Evolutionary conservation across 345 rosid genomes (phyloP).

Genomic region (Acer negundo): DNA sequence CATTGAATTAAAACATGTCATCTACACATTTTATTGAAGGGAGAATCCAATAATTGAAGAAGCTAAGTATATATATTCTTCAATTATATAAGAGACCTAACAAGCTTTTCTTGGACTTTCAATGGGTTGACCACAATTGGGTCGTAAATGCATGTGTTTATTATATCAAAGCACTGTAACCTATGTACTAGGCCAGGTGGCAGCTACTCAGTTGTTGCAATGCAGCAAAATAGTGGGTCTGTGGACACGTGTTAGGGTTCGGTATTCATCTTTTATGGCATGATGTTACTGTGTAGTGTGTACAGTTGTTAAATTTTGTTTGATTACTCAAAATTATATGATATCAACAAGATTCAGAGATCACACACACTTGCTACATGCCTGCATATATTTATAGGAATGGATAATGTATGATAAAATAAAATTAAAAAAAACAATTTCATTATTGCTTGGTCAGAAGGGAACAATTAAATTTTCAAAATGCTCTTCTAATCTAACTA

Average conservation of each 20-base stretch:
- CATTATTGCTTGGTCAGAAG: no score
- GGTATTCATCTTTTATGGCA: not conserved
- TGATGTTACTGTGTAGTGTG: not conserved
- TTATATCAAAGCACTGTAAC: not conserved
- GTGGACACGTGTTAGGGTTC: slow-evolving; percentile 20
- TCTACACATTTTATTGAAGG: no score
- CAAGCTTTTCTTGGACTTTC: slow-evolving; percentile 6
- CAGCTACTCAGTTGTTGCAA: not conserved
- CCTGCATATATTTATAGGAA: no score
- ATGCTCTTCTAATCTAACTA: no score
- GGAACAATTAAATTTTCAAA: no score
- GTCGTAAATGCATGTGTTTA: not conserved
- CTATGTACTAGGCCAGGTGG: slow-evolving; percentile 18
- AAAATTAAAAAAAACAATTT: no score
- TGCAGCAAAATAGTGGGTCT: slow-evolving; percentile 2
- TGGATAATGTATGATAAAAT: no score
- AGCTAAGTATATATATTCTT: not conserved
- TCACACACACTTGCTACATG: no score
- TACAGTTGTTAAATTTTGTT: slow-evolving; percentile 24
- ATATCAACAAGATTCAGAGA: no score
- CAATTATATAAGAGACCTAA: not conserved
- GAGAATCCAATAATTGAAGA: no score
- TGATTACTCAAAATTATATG: not conserved
- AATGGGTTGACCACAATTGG: not conserved
- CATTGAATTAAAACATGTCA: no score